phyloP scores from a whole-genome alignment of 345 rosid species.

The Brassica carinata region DNA sequence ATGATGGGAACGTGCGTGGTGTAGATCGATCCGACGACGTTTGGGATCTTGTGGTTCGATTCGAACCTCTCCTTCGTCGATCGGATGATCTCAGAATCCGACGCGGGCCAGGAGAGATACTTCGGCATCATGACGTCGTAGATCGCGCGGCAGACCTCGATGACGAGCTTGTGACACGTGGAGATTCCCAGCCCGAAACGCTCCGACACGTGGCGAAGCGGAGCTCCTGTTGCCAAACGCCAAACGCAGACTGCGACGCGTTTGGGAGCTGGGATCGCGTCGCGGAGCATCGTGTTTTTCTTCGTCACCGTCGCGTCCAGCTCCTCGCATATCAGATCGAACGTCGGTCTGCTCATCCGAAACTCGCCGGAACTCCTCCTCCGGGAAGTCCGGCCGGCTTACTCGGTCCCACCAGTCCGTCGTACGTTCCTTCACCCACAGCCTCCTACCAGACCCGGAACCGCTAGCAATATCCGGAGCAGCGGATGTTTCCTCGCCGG shows the following conservation, averaged over 20 bases:
- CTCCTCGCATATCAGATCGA: slow-evolving; percentile 69
- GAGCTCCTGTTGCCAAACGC: slow-evolving; percentile 86
- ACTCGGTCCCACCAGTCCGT: slow-evolving; percentile 90
- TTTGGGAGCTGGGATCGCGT: slow-evolving; percentile 89
- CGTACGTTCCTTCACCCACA: slow-evolving; percentile 87
- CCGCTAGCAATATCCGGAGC: slow-evolving; percentile 34
- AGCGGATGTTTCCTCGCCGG: slow-evolving; percentile 12
- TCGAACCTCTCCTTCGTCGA: slow-evolving; percentile 51
- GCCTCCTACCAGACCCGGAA: slow-evolving; percentile 47
- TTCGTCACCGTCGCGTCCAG: slow-evolving; percentile 70
- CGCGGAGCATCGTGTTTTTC: slow-evolving; percentile 88
- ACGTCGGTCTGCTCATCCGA: slow-evolving; percentile 81
- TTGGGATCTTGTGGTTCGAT: slow-evolving; percentile 55
- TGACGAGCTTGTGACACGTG: slow-evolving; percentile 82
- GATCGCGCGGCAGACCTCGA: slow-evolving; percentile 82
- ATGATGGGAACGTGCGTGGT: slow-evolving; percentile 82
- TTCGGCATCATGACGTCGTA: slow-evolving; percentile 69
- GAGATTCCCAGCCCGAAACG: slow-evolving; percentile 85
- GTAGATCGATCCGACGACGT: slow-evolving; percentile 85
- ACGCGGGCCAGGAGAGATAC: slow-evolving; percentile 76
- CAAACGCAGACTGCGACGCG: slow-evolving; percentile 87
- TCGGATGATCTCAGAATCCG: slow-evolving; percentile 46
- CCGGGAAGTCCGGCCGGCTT: slow-evolving; percentile 63
- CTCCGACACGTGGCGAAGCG: slow-evolving; percentile 77
- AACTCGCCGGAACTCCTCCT: slow-evolving; percentile 70